These are phyloP conservation scores for Ammopiptanthus mongolicus DNA, from an alignment of 306 rosid genomes.

Conservation along the genomic window DNA sequence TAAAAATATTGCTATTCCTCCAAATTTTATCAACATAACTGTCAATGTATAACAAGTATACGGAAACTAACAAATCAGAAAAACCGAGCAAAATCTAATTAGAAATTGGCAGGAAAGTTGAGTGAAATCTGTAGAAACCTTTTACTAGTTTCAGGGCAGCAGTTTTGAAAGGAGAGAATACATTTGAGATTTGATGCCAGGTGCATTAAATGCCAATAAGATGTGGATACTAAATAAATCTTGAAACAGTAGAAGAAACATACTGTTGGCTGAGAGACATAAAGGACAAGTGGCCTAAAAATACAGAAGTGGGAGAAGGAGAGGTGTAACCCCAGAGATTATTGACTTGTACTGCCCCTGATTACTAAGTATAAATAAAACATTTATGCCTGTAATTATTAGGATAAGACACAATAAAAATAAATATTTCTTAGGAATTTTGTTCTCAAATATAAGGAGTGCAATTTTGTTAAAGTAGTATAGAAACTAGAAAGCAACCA, in stretches of 20 bases:
- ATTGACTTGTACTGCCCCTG: not conserved
- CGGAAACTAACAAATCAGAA: not conserved
- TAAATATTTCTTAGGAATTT: not conserved
- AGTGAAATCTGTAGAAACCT: not conserved
- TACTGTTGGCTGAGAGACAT: not conserved
- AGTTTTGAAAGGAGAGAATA: not conserved
- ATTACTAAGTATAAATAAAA: not conserved
- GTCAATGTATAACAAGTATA: not conserved
- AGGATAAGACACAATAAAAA: not conserved
- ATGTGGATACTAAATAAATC: not conserved
- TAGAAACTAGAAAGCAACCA: not conserved
- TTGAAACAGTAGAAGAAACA: not conserved
- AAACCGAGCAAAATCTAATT: not conserved
- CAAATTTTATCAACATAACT: not conserved
- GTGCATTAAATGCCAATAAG: not conserved
- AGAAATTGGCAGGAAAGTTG: not conserved
- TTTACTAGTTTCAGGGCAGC: too few species aligned
- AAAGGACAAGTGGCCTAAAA: not conserved
- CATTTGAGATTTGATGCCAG: not conserved
- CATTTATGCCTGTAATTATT: not conserved
- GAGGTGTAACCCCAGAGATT: not conserved
- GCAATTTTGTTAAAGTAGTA: not conserved
- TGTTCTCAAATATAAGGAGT: not conserved
- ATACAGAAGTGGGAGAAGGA: not conserved
- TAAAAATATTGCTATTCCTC: not conserved